phyloP scores from a whole-genome alignment of 139 green algal species.

The Chlamydomonas sp. region DNA sequence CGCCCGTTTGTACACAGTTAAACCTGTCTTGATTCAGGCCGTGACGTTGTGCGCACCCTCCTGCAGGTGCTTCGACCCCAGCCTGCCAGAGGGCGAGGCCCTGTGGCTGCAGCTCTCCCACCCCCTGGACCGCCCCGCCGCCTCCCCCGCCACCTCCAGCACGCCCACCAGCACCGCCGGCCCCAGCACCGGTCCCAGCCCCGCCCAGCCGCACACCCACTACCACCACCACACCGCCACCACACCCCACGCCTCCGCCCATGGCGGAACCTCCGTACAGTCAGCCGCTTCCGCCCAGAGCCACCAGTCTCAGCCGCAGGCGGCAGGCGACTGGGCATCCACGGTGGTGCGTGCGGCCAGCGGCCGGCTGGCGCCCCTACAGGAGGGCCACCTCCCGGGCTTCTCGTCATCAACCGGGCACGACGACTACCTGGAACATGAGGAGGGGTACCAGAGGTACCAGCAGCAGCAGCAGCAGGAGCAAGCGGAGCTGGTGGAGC shows the following conservation, averaged over 20 bases:
- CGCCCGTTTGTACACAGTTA: too few species aligned
- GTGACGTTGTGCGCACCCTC: background rate
- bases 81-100: constrained; percentile 65
- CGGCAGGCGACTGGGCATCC: too few species aligned
- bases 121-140: background rate
- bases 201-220: background rate
- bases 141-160: background rate
- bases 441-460: background rate
- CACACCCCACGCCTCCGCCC: background rate
- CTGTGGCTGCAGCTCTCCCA: constrained; percentile 68
- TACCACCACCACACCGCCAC: too few species aligned
- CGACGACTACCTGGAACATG: background rate
- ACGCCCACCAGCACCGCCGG: background rate
- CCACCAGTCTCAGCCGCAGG: background rate
- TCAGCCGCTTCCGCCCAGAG: background rate
- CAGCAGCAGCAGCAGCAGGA: background rate
- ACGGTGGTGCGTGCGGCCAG: too few species aligned
- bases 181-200: background rate
- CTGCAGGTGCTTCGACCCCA: constrained; percentile 56
- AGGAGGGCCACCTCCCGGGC: background rate
- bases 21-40: too few species aligned
- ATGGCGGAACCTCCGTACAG: too few species aligned
- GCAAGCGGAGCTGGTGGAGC: background rate
- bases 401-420: background rate
- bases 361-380: background rate